A percentile compares a stretch with the other conserved stretches of the same genome.
Conservation (phyloP, 1,284 basidiomycete genomes). For the Puccinia triticina region DNA sequence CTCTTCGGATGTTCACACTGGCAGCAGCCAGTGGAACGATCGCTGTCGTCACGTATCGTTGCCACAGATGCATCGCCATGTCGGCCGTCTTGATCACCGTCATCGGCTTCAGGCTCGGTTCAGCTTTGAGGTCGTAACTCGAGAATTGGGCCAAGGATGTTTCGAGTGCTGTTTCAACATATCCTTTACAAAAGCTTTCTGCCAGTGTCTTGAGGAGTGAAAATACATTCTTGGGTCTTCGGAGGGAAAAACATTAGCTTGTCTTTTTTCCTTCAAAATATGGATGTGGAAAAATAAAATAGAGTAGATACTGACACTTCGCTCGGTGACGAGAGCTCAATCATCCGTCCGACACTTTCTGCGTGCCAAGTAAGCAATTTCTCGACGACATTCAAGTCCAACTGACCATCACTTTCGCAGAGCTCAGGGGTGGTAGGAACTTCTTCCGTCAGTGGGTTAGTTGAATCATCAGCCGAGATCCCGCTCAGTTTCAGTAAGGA, state of each 20-base stretch:
- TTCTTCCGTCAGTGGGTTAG: constrained; percentile 54
- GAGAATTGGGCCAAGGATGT: constrained; percentile 79
- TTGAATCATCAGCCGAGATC: constrained; percentile 61
- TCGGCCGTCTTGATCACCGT: constrained; percentile 75
- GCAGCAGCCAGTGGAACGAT: constrained; percentile 83
- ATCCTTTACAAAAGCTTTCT: constrained; percentile 81
- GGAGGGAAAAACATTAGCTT: neutral
- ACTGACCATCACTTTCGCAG: constrained; percentile 76
- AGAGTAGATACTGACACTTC: constrained; percentile 72
- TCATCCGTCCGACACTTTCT: constrained; percentile 86
- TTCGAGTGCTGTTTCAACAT: constrained; percentile 87
- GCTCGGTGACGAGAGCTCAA: constrained; percentile 75
- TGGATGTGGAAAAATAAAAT: neutral
- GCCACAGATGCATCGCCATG: constrained; percentile 92
- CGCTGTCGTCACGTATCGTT: constrained; percentile 90
- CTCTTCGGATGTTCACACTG: constrained; percentile 83
- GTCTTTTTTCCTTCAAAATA: no score
- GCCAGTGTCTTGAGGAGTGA: constrained; percentile 82
- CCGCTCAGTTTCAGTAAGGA: constrained; percentile 62
- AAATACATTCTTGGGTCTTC: constrained; percentile 85
- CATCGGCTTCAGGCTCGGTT: constrained; percentile 77
- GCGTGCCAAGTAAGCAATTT: constrained; percentile 94
- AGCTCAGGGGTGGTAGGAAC: constrained; percentile 63
- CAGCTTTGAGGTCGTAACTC: constrained; percentile 71
- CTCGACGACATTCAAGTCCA: constrained; percentile 77